Evolutionary conservation across 441 rosid genomes (phyloP), one percentile per base, ranked within the genome.

Genomic region (Daphne laureola): DNA sequence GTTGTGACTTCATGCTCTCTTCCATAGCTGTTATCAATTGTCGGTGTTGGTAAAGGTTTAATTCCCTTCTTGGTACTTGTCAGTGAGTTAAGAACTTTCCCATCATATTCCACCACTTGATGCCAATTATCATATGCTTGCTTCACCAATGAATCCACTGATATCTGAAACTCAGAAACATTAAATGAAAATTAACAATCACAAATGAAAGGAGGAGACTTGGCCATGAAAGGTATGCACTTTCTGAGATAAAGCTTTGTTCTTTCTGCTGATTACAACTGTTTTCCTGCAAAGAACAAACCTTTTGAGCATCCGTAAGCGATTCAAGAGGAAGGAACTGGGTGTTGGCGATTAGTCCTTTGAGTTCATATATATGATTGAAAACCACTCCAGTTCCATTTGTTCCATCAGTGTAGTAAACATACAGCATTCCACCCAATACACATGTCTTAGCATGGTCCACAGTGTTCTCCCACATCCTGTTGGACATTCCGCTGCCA

Each of bases 381-480:
- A 94, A 90, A 67, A 82, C 87, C 53, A 86, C 94, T 3, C 95
- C 99, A 3, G 81, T 69, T 59, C 61, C 44, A 15, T 69, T 74
- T 51, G 68, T 62, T 67, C 75, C 84, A 59, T 87, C 90, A 9
- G 96, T 59, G 59, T 82, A 77, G 72, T 79, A 94, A 51, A 94
- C 78, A 35, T 90, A 90, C 48, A 90, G 82, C 80, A 82, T 94
- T 27, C 83, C 95, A 48, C 96, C 80, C 55, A 90, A 67, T 23
- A 80, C 88, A 25, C 99, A 94, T 1, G 97, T 94, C 84, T 94
- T 94, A 3, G 99, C 97, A 55, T 94, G 97, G 69, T 94, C 97
- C 66, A 87, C 76, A 9, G 93, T 83, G 49, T 82, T 86, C 52
- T 94, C 97, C 99, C 99, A 94, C 99, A 94, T 94, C 70, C 85